A percentile compares a stretch with the other conserved stretches of the same genome.
Evolutionary conservation across 441 rosid genomes (phyloP).

Genomic region (Aleurites moluccanus): DNA sequence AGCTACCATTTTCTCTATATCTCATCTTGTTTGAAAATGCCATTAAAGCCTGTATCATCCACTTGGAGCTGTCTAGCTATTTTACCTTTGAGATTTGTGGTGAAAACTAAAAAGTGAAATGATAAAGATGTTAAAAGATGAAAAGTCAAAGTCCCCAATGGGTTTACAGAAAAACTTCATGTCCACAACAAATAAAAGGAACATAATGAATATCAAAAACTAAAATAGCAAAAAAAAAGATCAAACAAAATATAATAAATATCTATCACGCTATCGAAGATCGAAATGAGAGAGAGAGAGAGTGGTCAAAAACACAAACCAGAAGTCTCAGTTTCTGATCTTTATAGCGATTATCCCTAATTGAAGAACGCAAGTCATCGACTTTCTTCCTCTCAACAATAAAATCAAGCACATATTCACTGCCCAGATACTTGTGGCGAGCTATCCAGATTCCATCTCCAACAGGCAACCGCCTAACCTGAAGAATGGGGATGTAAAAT

Average conservation of each 20-base stretch:
- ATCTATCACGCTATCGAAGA: background rate
- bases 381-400: constrained; percentile 91
- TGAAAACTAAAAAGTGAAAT: background rate
- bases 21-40: no score
- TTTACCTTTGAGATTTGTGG: background rate
- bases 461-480: constrained; percentile 84
- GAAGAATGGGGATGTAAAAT: constrained; percentile 18
- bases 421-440: constrained; percentile 54
- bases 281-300: background rate
- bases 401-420: constrained; percentile 89
- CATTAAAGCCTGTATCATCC: no score
- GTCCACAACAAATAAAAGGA: background rate
- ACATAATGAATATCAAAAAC: background rate
- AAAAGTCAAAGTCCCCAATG: background rate
- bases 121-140: background rate
- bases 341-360: constrained; percentile 84
- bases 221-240: background rate
- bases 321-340: constrained; percentile 90
- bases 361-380: constrained; percentile 81
- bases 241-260: background rate
- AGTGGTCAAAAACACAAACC: constrained; percentile 39
- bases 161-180: background rate
- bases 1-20: background rate
- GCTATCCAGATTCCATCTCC: constrained; percentile 97
- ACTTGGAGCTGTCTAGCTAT: background rate